Conservation (phyloP, 192 early-diverging fungal genomes). For the Backusella tuberculispora region DNA sequence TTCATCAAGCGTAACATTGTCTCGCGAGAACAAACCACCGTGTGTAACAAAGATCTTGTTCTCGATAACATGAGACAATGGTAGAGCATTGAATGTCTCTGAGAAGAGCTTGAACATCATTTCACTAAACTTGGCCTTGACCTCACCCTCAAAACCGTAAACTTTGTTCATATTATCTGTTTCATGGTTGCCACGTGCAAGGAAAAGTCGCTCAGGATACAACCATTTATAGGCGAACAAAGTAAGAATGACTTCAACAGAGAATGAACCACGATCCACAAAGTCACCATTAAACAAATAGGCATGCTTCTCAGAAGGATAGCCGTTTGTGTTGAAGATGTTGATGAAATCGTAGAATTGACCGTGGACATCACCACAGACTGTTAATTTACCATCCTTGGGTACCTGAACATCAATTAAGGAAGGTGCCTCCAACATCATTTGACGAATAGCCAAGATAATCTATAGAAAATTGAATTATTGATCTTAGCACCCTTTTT, state of each 20-base stretch:
- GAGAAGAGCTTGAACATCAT: constrained; percentile 93
- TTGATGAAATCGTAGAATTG: constrained; percentile 98
- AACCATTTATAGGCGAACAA: constrained; percentile 90
- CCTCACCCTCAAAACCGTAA: constrained; percentile 99
- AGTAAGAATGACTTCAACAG: constrained; percentile 92
- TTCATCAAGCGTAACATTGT: constrained; percentile 92
- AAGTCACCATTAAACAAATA: constrained; percentile 99
- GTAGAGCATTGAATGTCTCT: constrained; percentile 94
- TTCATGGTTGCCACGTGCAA: constrained; percentile 98
- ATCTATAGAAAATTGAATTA: constrained; percentile 50
- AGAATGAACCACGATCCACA: constrained; percentile 98
- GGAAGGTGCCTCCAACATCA: constrained; percentile 76
- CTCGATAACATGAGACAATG: constrained; percentile 89
- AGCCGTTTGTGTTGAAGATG: constrained; percentile 93
- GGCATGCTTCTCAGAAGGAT: constrained; percentile 78
- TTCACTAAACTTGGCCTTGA: constrained; percentile 91
- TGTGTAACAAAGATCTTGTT: constrained; percentile 96
- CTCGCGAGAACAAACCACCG: constrained; percentile 91
- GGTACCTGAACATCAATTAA: constrained; percentile 89
- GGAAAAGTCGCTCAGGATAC: constrained; percentile 82
- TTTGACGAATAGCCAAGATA: constrained; percentile 72
- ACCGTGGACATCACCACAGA: constrained; percentile 98
- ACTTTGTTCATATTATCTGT: constrained; percentile 99
- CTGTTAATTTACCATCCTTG: constrained; percentile 73
- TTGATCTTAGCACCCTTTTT: neutral